Evolutionary conservation across 1,284 basidiomycete species (phyloP), one percentile per base, ranked within the genome.

Genomic region (Apiotrichum domesticum): DNA sequence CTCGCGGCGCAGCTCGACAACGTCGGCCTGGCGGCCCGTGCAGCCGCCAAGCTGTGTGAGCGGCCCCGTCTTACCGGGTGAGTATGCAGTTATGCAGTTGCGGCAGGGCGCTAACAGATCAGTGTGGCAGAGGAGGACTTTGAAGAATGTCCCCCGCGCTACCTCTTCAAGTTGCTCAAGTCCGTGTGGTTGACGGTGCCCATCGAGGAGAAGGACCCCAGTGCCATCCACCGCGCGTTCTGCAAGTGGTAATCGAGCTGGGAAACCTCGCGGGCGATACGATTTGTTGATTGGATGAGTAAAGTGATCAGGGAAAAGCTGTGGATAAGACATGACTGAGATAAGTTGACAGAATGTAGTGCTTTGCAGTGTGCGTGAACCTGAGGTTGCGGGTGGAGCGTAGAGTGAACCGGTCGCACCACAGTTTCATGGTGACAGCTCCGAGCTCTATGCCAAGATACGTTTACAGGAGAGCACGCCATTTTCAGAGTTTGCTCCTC

Each of bases 401-500:
- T 21, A 21, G 21, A 21, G 21, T 21, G 21, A 21, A 21, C 21
- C 21, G 21, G 21, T 21, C 21, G 21, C 21, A 21, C 21, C 21
- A 21, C 21, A 21, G 21, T 21, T 21, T 21, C 21, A 21, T 21
- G 21, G 21, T 21, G 21, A 21, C 21, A 21, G 21, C 21, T 21
- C 21, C 21, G 21, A 21, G 21, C 21, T 21, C 21, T 21, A 21
- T 21, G 21, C 21, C 21, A 21, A 21, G 21, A 21, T 21, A 21
- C 21, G 21, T 21, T 21, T 21, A 21, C 21, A 21, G 21, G 21
- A 21, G 21, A 21, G 21, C 21, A 21, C 21, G 21, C 21, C 21
- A 21, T 21, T 21, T 32, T 45, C 55, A 58, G 34, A 58, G 46
- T 49, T 52, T 58, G 15, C 46, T 48, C 34, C 46, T 42, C 52